Percentiles rank a stretch among this genome's conserved stretches.
Conservation (phyloP, 2,329 filamentous ascomycete genomes). For the Trichoderma sp. region DNA sequence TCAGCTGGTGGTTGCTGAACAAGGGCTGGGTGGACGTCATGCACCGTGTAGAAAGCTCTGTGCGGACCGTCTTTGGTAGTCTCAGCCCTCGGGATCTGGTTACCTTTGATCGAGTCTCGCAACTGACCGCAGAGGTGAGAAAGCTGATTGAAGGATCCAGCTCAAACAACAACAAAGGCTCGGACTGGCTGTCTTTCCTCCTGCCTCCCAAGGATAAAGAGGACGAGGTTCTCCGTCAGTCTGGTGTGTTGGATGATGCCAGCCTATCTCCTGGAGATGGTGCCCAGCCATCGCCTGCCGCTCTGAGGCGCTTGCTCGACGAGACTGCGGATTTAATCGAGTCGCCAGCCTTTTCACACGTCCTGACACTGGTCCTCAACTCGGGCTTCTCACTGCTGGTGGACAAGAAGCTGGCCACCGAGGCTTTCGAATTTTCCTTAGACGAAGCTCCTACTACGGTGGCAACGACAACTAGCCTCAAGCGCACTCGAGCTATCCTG, state of each 20-base stretch:
- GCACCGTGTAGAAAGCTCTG: constrained; percentile 78
- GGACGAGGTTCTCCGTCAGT: constrained; percentile 80
- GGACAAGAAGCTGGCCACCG: constrained; percentile 75
- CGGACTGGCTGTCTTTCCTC: constrained; percentile 79
- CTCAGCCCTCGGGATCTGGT: constrained; percentile 88
- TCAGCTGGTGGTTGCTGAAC: constrained; percentile 98
- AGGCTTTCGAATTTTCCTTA: constrained; percentile 67
- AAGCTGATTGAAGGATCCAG: constrained; percentile 75
- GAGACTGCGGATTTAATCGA: constrained; percentile 96
- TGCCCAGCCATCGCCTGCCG: constrained; percentile 50
- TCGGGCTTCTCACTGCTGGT: constrained; percentile 82
- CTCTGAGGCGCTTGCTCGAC: constrained; percentile 82
- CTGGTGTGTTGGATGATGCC: constrained; percentile 68
- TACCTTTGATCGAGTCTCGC: constrained; percentile 75
- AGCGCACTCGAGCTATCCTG: constrained; percentile 62
- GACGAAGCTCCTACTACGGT: constrained; percentile 41
- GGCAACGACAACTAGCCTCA: constrained; percentile 54
- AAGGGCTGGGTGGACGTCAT: constrained; percentile 83
- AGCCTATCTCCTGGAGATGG: constrained; percentile 37
- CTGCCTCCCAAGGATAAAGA: constrained; percentile 80
- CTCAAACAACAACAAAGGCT: constrained; percentile 42
- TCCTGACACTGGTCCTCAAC: constrained; percentile 84
- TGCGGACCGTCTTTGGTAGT: constrained; percentile 85
- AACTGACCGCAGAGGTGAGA: constrained; percentile 80
- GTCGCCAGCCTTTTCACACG: constrained; percentile 85